phyloP scores from a whole-genome alignment of 345 rosid genomes.

The Linum tenue region DNA sequence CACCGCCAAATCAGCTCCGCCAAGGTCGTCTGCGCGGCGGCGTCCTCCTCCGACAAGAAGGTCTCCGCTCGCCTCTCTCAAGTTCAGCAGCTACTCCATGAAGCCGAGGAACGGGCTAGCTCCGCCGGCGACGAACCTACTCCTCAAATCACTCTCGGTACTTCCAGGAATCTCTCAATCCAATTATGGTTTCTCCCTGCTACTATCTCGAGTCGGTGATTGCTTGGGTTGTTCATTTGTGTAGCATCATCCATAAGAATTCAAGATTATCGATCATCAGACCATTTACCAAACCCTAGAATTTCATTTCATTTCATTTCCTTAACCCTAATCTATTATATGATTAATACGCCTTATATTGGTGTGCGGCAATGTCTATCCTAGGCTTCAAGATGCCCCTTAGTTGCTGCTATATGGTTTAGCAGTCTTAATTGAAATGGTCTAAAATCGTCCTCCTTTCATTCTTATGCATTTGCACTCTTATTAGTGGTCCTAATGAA shows the following conservation, averaged over 20 bases:
- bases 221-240: too few relatives aligned
- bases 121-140: conserved; percentile 50
- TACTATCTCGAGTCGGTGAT: background rate
- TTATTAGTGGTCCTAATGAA: background rate
- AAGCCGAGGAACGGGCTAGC: conserved; percentile 77
- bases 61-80: conserved; percentile 64
- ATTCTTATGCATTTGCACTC: background rate
- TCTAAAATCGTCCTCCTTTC: too few relatives aligned
- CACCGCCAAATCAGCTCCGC: background rate
- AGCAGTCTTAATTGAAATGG: too few relatives aligned
- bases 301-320: too few relatives aligned
- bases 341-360: too few relatives aligned
- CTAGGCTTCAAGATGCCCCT: too few relatives aligned
- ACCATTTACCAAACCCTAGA: too few relatives aligned
- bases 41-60: conserved; percentile 34
- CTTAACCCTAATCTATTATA: too few relatives aligned
- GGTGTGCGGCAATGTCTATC: too few relatives aligned
- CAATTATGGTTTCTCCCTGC: background rate
- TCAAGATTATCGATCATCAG: too few relatives aligned
- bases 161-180: background rate
- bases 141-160: conserved; percentile 71
- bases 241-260: too few relatives aligned
- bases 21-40: background rate
- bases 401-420: too few relatives aligned
- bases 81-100: conserved; percentile 59